Percentiles rank a stretch among this genome's conserved stretches.
phyloP scores from a whole-genome alignment of 805 yeast species.

The Barnettozyma botsteinii region DNA sequence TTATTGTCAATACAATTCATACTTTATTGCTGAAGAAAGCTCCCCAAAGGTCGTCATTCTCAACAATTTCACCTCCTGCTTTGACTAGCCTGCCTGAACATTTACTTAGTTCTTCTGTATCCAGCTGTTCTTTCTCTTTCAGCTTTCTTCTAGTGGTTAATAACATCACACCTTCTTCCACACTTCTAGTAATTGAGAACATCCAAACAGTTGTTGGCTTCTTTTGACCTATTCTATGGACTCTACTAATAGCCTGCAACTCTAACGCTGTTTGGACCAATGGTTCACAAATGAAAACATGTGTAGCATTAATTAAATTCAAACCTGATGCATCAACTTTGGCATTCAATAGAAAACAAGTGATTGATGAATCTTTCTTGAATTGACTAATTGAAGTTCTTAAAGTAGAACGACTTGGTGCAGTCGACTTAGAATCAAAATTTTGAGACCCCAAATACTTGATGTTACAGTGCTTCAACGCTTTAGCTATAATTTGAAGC shows the following conservation, averaged over 20 bases:
- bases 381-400: slow-evolving; percentile 47
- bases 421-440: slow-evolving; percentile 7
- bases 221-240: slow-evolving; percentile 88
- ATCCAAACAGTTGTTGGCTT: slow-evolving; percentile 85
- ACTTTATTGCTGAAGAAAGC: slow-evolving; percentile 40
- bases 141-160: slow-evolving; percentile 58
- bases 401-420: not conserved
- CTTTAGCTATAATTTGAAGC: slow-evolving; percentile 57
- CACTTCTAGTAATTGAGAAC: slow-evolving; percentile 76
- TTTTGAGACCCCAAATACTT: slow-evolving; percentile 47
- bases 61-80: slow-evolving; percentile 52
- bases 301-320: slow-evolving; percentile 87
- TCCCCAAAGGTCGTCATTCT: slow-evolving; percentile 55
- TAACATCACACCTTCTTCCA: slow-evolving; percentile 82
- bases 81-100: slow-evolving; percentile 45
- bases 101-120: slow-evolving; percentile 49
- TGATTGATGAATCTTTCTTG: slow-evolving; percentile 53
- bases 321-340: slow-evolving; percentile 86
- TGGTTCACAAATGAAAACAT: slow-evolving; percentile 90
- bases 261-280: slow-evolving; percentile 83
- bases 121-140: slow-evolving; percentile 33
- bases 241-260: slow-evolving; percentile 84
- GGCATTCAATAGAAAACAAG: slow-evolving; percentile 83
- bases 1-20: too few species aligned
- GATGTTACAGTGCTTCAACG: slow-evolving; percentile 56